A percentile compares a stretch with the other conserved stretches of the same genome.
phyloP scores from a whole-genome alignment of 306 rosid genomes.

The Sechiopsis laciniata region DNA sequence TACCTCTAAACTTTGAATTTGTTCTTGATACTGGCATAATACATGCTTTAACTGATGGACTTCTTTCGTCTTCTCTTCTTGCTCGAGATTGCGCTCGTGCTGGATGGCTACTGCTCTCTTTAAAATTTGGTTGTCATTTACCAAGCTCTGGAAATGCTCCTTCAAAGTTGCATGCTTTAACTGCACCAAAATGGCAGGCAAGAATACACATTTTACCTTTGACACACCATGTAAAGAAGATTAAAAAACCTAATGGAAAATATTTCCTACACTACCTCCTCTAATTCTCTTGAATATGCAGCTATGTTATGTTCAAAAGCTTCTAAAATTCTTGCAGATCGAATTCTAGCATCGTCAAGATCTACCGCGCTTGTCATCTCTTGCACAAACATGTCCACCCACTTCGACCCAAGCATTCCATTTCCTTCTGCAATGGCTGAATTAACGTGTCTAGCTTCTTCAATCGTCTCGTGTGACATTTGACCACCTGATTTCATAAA shows the following conservation, averaged over 20 bases:
- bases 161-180: constrained; percentile 27
- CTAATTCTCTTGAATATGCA: constrained; percentile 22
- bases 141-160: constrained; percentile 33
- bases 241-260: background rate
- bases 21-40: constrained; percentile 37
- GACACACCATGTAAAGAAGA: background rate
- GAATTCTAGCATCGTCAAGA: constrained; percentile 31
- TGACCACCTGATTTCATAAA: constrained; percentile 27
- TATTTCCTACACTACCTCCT: constrained; percentile 24
- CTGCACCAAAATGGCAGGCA: constrained; percentile 19
- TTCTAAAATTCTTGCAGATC: constrained; percentile 35
- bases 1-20: constrained; percentile 35
- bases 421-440: constrained; percentile 10
- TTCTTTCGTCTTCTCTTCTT: constrained; percentile 34
- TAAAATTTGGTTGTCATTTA: constrained; percentile 39
- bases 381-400: constrained; percentile 41
- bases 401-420: constrained; percentile 20
- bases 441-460: constrained; percentile 14
- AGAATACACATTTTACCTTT: background rate
- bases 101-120: constrained; percentile 41
- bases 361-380: constrained; percentile 34
- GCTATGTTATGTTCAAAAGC: constrained; percentile 33
- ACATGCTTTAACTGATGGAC: constrained; percentile 33
- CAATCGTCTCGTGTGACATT: constrained; percentile 24
- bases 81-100: constrained; percentile 35